Conservation (phyloP, 176 grass and related monocot genomes). For the Thalia dealbata region DNA sequence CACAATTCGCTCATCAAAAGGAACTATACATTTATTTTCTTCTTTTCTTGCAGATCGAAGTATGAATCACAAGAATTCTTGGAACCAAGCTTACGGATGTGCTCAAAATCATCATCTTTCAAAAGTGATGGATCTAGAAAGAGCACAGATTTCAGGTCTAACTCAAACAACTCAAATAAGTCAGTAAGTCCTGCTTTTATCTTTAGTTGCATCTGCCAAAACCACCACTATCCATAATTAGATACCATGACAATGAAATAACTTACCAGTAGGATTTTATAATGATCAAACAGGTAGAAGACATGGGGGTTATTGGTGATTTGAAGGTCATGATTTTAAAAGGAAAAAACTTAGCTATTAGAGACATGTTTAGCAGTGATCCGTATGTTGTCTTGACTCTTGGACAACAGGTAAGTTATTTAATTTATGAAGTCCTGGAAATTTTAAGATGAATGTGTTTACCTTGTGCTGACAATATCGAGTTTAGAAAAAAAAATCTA, state of each 20-base stretch:
- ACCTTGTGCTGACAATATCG: too few relatives aligned
- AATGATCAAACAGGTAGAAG: conserved; percentile 56
- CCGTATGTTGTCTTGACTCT: conserved; percentile 85
- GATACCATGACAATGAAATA: not conserved
- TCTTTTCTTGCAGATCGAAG: conserved; percentile 44
- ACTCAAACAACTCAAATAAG: conserved; percentile 44
- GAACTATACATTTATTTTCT: not conserved
- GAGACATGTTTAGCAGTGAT: conserved; percentile 89
- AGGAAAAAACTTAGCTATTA: conserved; percentile 65
- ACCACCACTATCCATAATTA: not conserved
- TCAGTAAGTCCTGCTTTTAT: conserved; percentile 38
- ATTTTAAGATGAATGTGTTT: too few relatives aligned
- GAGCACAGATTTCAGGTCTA: conserved; percentile 26
- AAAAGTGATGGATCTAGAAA: conserved; percentile 46
- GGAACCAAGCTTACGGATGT: conserved; percentile 88
- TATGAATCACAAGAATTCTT: conserved; percentile 95
- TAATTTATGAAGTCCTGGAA: conserved; percentile 6
- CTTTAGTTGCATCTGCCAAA: not conserved
- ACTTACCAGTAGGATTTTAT: not conserved
- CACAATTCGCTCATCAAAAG: not conserved
- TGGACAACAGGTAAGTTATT: conserved; percentile 47
- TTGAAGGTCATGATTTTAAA: conserved; percentile 70
- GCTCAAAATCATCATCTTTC: conserved; percentile 56
- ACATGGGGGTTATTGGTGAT: conserved; percentile 58
- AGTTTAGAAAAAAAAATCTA: too few relatives aligned